phyloP scores from a whole-genome alignment of 1,284 basidiomycete species.

The Cerrena zonata region DNA sequence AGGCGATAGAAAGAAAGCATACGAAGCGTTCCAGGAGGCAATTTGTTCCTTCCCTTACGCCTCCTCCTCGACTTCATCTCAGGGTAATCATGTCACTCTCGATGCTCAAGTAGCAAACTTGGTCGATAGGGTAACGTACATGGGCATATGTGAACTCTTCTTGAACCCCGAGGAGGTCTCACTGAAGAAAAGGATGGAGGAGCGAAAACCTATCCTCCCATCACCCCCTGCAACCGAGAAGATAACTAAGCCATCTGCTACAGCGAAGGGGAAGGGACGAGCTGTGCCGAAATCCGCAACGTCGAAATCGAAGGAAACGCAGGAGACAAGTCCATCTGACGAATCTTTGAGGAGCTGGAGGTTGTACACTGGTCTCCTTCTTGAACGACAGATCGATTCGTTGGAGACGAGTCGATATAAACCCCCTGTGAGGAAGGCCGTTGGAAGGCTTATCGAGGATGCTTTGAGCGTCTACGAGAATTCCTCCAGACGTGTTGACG shows the following conservation, averaged over 20 bases:
- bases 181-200: slow-evolving; percentile 19
- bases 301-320: slow-evolving; percentile 1
- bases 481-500: slow-evolving; percentile 44
- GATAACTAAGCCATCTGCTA: neutral
- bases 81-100: neutral
- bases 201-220: neutral
- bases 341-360: neutral
- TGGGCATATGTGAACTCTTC: slow-evolving; percentile 60
- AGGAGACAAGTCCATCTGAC: neutral
- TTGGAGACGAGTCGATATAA: slow-evolving; percentile 54
- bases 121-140: slow-evolving; percentile 60
- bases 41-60: slow-evolving; percentile 50
- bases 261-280: neutral
- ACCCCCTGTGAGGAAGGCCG: slow-evolving; percentile 38
- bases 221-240: neutral
- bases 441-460: slow-evolving; percentile 42
- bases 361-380: slow-evolving; percentile 43
- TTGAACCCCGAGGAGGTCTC: slow-evolving; percentile 44
- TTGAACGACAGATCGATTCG: slow-evolving; percentile 55
- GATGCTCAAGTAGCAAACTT: slow-evolving; percentile 42
- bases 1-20: slow-evolving; percentile 58
- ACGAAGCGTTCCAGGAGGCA: slow-evolving; percentile 28
- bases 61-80: neutral
- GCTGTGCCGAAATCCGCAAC: neutral
- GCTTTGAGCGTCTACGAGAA: slow-evolving; percentile 44